A percentile compares a stretch with the other conserved stretches of the same genome.
phyloP scores from a whole-genome alignment of 805 yeast genomes.

The Saccharomycopsis sp. region DNA sequence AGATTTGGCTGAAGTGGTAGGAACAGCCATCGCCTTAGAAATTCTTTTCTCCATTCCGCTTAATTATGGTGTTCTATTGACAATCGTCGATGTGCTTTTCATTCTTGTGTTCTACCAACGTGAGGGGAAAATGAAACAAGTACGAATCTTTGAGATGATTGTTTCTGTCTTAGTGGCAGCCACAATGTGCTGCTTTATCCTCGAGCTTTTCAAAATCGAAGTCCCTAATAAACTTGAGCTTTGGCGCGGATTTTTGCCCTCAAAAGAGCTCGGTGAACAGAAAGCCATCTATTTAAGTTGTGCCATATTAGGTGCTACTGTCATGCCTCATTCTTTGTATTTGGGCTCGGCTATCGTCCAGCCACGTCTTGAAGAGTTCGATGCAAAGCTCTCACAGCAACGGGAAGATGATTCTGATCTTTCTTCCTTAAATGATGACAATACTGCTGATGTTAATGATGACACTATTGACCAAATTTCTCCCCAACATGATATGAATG shows the following conservation, averaged over 20 bases:
- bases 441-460: slow-evolving; percentile 19
- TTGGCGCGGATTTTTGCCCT: slow-evolving; percentile 28
- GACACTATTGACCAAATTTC: slow-evolving; percentile 8
- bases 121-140: slow-evolving; percentile 58
- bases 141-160: slow-evolving; percentile 68
- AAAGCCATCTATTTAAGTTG: slow-evolving; percentile 67
- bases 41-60: slow-evolving; percentile 71
- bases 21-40: slow-evolving; percentile 81
- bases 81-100: slow-evolving; percentile 76
- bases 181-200: slow-evolving; percentile 69
- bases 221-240: slow-evolving; percentile 50
- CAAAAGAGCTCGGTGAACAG: slow-evolving; percentile 40
- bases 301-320: slow-evolving; percentile 88
- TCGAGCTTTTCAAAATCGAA: slow-evolving; percentile 48
- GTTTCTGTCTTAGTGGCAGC: slow-evolving; percentile 66
- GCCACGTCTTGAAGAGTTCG: slow-evolving; percentile 75
- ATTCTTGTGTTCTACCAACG: slow-evolving; percentile 76
- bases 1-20: slow-evolving; percentile 90
- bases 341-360: slow-evolving; percentile 87
- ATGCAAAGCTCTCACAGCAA: slow-evolving; percentile 35
- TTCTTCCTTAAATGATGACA: not conserved
- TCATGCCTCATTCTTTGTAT: slow-evolving; percentile 90
- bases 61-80: slow-evolving; percentile 68
- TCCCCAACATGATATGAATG: not conserved
- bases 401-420: not conserved